Evolutionary conservation across 192 early-diverging fungal genomes (phyloP), one percentile per base, ranked within the genome.

Genomic region (Podila clonocystis): DNA sequence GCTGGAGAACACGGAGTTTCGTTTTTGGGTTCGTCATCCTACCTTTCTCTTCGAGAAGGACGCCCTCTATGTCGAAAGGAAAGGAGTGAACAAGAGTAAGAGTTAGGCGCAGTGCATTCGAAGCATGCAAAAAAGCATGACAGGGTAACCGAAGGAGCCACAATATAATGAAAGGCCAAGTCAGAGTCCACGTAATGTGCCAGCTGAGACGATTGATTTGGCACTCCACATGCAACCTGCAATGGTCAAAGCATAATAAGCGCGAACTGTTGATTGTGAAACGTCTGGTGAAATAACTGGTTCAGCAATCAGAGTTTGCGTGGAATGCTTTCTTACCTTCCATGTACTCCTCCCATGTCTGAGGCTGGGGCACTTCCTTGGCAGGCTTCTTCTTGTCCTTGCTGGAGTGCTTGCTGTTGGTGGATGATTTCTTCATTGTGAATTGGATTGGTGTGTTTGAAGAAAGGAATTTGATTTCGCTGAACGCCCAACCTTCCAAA

Each of bases 271-370:
- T 15, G 15, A 45, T 45, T 13, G 41, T 45, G 41, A 45, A 15
- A 45, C 41, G 11, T 17, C 17, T 45, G 11, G 41, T 12, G 41
- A 17, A 1, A 41, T 3, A 12, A 2, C 11, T 17, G 11, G 41
- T 17, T 9, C 41, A 4, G 17, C 41, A 45, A 45, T 45, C 41
- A 45, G 41, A 45, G 11, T 45, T 45, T 45, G 13, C 41, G 17
- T 45, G 3, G 41, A 45, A 36, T 36, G 9, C 11, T 65, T 29
- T 4, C 28, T 36, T 74, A 88, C 87, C 87, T 73, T 88, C 87
- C 87, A 88, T 86, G 59, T 82, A 84, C 22, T 88, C 87, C n/a
- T 88, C 87, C 84, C 85, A 88, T 24, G 84, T 88, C 50, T 82
- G 69, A n/a, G 87, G 87, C 28, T 71, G 67, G n/a, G 77, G 62